Evolutionary conservation across 441 rosid species (phyloP), one percentile per base, ranked within the genome.

Genomic region (Macaranga tanarius): DNA sequence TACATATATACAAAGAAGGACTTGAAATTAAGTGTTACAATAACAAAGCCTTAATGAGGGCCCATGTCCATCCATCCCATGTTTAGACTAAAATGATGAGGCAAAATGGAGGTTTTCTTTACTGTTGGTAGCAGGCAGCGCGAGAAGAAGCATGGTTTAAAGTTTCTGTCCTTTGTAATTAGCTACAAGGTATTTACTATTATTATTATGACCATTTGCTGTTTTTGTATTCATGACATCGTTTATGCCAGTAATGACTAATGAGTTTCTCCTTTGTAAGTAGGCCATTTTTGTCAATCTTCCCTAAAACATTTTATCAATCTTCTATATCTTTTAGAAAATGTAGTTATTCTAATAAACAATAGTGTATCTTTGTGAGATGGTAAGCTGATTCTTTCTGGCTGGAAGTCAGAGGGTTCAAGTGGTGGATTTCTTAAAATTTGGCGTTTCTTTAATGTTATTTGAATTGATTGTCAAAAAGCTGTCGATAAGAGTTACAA

Each of bases 101-200:
- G n/a, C n/a, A n/a, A n/a, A n/a, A n/a, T n/a, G n/a, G 97, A 90
- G 86, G 73, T 73, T 77, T 84, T 74, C 68, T 79, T 82, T 85
- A 84, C 63, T 80, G 83, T 83, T 45, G 97, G 78, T 95, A 95
- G 99, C 98, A 95, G 99, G 92, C 92, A 58, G 98, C 92, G 64
- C 93, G 92, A 83, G 98, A 92, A 86, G 97, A 90, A 80, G 99
- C 98, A 42, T 90, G 97, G 96, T 94, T 92, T 34, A 92, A 86
- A 85, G 96, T 95, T 65, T 95, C 98, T 75, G 80, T 84, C 59
- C 87, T 72, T 31, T 31, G 19, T 8, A 22, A n/a, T 65, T 23
- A 66, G 45, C 10, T 19, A 20, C 44, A 28, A 28, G 31, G 31
- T 28, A 28, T 28, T 28, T 28, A 28, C 3, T 28, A 28, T 28